Evolutionary conservation across 331 rosid genomes (phyloP).

Genomic region (Malus hybrid): DNA sequence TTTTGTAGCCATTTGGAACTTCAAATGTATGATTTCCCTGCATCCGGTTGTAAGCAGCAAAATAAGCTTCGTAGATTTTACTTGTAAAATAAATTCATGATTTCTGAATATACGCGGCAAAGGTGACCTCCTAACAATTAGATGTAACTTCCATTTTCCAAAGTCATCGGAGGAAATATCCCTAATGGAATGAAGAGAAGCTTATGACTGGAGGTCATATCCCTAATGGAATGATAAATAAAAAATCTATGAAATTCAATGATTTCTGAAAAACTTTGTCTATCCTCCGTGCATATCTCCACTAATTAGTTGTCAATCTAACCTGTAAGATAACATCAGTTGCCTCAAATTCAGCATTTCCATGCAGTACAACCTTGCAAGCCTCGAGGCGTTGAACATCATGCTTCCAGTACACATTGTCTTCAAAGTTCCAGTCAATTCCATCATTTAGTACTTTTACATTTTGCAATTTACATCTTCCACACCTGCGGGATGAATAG

Average conservation of each 20-base stretch:
- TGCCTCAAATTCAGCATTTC: slow-evolving; percentile 98
- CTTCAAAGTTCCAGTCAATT: slow-evolving; percentile 63
- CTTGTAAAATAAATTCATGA: too few relatives aligned
- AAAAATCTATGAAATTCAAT: background rate
- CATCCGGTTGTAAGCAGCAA: slow-evolving; percentile 16
- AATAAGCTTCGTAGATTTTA: background rate
- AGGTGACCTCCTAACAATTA: background rate
- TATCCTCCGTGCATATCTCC: slow-evolving; percentile 16
- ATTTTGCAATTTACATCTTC: slow-evolving; percentile 85
- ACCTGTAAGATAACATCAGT: slow-evolving; percentile 73
- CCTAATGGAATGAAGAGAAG: too few relatives aligned
- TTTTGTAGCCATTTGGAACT: slow-evolving; percentile 81
- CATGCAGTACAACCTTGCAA: slow-evolving; percentile 65
- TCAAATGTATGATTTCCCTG: slow-evolving; percentile 89
- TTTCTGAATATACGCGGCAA: too few relatives aligned
- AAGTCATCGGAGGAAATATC: background rate
- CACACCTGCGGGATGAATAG: slow-evolving; percentile 54
- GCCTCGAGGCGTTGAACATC: slow-evolving; percentile 61
- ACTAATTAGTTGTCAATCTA: slow-evolving; percentile 5
- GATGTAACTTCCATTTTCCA: background rate
- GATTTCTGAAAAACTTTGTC: background rate
- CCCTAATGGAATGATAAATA: too few relatives aligned
- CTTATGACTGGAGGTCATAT: too few relatives aligned
- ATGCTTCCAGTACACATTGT: slow-evolving; percentile 79
- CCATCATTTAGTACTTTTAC: slow-evolving; percentile 76